Base-by-base conservation (phyloP, 148 eudicot genomes). In the Silene latifolia region DNA sequence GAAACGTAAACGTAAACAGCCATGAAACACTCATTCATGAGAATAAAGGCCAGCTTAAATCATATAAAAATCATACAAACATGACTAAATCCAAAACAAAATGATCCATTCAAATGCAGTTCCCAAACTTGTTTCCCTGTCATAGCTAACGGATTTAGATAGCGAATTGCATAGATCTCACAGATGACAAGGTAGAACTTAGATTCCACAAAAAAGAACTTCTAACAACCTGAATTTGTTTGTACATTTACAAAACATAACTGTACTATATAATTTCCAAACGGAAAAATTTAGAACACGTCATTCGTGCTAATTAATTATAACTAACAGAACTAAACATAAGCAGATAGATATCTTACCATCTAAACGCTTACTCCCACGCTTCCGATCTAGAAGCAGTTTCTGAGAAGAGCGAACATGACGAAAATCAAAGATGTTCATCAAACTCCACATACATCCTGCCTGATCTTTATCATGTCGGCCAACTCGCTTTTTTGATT, bases 381-480 rank as follows among this genome's bases (percentile, higher is more conserved):
- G 89, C 83, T 86, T 87, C 80, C 76, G 81, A 85, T 88, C 93
- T 64, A 87, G 29, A 79, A 96, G 86, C 86, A 89, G 62, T 73
- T 82, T 88, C 59, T 82, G 94, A 63, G 89, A 83, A 60, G 91
- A 58, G 58, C 88, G 88, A 78, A 89, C 89, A 69, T 89, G 87
- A 29, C 97, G 93, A 69, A 90, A 90, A 79, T 92, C 88, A 74
- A 96, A 92, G 47, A 90, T 85, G 78, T 83, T 88, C 72, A 90
- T 89, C 81, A 92, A 72, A 74, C 97, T 92, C 89, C 87, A 83
- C 80, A 95, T 89, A 78, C 99, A 96, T 8, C 99, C 99, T 67
- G 90, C 83, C 67, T 85, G 91, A 80, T 86, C 89, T 76, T 84
- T 90, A 67, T 85, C 90, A 68, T 75, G 76, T 42, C 84, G 80